A percentile compares a stretch with the other conserved stretches of the same genome.
Conservation (phyloP, 768 basidiomycete genomes). For the Phylloporus arenicola region DNA sequence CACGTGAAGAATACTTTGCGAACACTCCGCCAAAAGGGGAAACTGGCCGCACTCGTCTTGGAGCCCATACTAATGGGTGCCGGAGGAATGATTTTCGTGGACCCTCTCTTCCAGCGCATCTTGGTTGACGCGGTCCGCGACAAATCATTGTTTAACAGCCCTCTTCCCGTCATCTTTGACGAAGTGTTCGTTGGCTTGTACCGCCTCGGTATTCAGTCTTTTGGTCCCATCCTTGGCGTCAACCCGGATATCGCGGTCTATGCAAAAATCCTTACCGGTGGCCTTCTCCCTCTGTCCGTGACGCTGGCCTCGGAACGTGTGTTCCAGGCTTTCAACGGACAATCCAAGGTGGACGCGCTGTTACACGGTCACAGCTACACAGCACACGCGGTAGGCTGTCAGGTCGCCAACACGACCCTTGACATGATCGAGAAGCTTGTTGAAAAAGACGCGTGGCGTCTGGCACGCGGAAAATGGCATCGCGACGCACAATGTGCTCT, state of each 20-base stretch:
- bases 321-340: slow-evolving; percentile 73
- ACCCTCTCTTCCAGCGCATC: slow-evolving; percentile 91
- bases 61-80: slow-evolving; percentile 95
- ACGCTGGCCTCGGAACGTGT: slow-evolving; percentile 79
- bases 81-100: slow-evolving; percentile 95
- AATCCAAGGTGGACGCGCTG: slow-evolving; percentile 76
- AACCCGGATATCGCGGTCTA: slow-evolving; percentile 86
- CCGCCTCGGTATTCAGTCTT: slow-evolving; percentile 70
- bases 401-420: slow-evolving; percentile 81
- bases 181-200: slow-evolving; percentile 95
- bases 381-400: slow-evolving; percentile 89
- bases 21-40: slow-evolving; percentile 36
- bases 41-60: slow-evolving; percentile 72
- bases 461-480: slow-evolving; percentile 57
- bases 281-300: slow-evolving; percentile 78
- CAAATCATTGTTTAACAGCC: slow-evolving; percentile 33
- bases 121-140: slow-evolving; percentile 76
- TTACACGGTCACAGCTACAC: slow-evolving; percentile 96
- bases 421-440: slow-evolving; percentile 51
- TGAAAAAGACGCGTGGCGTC: slow-evolving; percentile 50
- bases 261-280: slow-evolving; percentile 92
- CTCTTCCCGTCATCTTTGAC: slow-evolving; percentile 89
- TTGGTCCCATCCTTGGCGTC: slow-evolving; percentile 60
- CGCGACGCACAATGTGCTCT: slow-evolving; percentile 10
- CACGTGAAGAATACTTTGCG: slow-evolving; percentile 53